Conservation (phyloP, 2,329 filamentous ascomycete species). For the Alternaria panax region DNA sequence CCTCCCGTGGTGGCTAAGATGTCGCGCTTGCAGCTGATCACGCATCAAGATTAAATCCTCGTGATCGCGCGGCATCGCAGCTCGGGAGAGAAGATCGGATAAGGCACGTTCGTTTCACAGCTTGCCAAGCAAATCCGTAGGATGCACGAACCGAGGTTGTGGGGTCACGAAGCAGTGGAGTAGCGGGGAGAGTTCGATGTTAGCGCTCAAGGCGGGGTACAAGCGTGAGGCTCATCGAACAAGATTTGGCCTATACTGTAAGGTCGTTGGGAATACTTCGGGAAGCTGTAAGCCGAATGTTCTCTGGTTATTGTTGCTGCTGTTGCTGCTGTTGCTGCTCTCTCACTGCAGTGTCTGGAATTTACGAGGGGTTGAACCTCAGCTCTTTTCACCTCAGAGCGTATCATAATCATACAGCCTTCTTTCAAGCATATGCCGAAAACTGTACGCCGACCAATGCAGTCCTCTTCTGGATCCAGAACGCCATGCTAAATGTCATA, state of each 20-base stretch:
- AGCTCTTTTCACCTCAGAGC: slow-evolving; percentile 27
- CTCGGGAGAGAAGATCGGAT: slow-evolving; percentile 4
- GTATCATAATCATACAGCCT: slow-evolving; percentile 37
- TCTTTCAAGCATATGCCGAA: slow-evolving; percentile 52
- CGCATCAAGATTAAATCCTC: not conserved
- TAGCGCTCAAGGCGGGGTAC: slow-evolving; percentile 9
- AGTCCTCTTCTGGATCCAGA: slow-evolving; percentile 16
- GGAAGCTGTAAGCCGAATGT: not conserved
- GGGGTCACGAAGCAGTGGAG: not conserved
- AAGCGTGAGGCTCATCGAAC: not conserved
- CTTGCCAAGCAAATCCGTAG: not conserved
- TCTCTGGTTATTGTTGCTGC: not conserved
- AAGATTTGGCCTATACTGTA: not conserved
- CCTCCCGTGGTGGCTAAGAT: not conserved
- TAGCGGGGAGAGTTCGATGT: not conserved
- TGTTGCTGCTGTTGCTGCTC: not conserved
- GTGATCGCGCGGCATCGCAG: not conserved
- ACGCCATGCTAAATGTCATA: slow-evolving; percentile 37
- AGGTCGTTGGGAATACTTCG: not conserved
- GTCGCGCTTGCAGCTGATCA: not conserved
- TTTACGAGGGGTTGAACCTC: slow-evolving; percentile 48
- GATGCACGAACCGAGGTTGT: not conserved
- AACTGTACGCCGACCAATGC: slow-evolving; percentile 34
- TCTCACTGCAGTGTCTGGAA: not conserved
- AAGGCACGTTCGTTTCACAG: not conserved